Conservation (phyloP, 2,329 filamentous ascomycete genomes). For the Podosphaera fusca region DNA sequence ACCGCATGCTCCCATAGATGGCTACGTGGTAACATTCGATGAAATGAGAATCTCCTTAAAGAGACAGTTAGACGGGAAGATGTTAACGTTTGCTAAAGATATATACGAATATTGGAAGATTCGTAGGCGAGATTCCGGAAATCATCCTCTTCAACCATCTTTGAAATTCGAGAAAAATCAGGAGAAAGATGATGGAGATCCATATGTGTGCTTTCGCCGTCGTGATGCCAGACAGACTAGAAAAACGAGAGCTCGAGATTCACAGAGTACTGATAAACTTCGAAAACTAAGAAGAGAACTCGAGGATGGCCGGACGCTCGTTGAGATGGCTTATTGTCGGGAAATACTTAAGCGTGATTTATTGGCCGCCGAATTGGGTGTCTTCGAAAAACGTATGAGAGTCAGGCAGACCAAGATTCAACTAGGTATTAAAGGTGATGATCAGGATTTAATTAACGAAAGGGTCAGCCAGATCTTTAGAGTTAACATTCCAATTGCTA, state of each 20-base stretch:
- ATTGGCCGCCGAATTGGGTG: constrained; percentile 46
- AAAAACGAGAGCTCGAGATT: constrained; percentile 84
- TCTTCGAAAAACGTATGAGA: constrained; percentile 63
- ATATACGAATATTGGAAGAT: constrained; percentile 81
- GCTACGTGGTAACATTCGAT: constrained; percentile 56
- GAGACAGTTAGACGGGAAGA: constrained; percentile 25
- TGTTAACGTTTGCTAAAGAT: constrained; percentile 39
- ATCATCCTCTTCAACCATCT: constrained; percentile 48
- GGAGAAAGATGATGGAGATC: constrained; percentile 86
- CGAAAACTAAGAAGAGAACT: constrained; percentile 78
- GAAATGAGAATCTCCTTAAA: constrained; percentile 48
- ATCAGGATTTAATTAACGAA: constrained; percentile 85
- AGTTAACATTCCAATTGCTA: constrained; percentile 8
- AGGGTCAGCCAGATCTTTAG: constrained; percentile 35
- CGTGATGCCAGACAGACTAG: constrained; percentile 84
- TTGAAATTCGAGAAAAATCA: constrained; percentile 89
- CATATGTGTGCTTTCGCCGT: constrained; percentile 92
- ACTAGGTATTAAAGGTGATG: constrained; percentile 72
- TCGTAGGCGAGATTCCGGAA: constrained; percentile 40
- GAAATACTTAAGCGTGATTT: constrained; percentile 61
- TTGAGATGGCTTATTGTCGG: constrained; percentile 55
- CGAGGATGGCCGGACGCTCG: constrained; percentile 64
- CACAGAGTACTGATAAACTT: constrained; percentile 82
- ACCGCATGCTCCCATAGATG: constrained; percentile 76
- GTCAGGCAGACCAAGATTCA: constrained; percentile 77